A percentile compares a stretch with the other conserved stretches of the same genome.
phyloP scores from a whole-genome alignment of 192 early-diverging fungal genomes.

The Polychytrium aggregatum region DNA sequence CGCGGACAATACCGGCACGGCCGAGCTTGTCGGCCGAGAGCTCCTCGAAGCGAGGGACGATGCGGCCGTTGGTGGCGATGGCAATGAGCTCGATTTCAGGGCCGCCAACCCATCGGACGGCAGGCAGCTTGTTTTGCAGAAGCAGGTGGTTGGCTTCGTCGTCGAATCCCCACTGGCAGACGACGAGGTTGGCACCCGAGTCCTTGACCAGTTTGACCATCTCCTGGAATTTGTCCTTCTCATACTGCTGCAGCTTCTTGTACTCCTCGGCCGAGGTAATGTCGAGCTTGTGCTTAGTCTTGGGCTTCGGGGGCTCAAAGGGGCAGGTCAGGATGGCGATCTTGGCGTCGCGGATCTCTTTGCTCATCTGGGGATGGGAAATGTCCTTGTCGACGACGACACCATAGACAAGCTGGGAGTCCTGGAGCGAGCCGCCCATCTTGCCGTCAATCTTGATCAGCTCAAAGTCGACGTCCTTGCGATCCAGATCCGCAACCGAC shows the following conservation, averaged over 20 bases:
- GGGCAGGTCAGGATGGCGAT: conserved; percentile 98
- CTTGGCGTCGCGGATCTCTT: conserved; percentile 87
- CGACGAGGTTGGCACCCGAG: conserved; percentile 92
- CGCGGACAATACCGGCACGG: conserved; percentile 85
- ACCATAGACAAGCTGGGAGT: conserved; percentile 88
- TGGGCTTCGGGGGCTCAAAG: conserved; percentile 99
- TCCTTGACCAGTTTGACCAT: conserved; percentile 98
- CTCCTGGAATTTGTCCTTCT: conserved; percentile 88
- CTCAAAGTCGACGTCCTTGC: conserved; percentile 99
- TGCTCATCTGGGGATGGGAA: conserved; percentile 99
- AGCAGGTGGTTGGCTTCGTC: conserved; percentile 99
- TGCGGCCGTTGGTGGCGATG: conserved; percentile 98
- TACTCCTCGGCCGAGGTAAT: conserved; percentile 98
- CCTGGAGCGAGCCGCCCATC: conserved; percentile 89
- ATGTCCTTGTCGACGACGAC: conserved; percentile 99
- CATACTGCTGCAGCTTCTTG: conserved; percentile 91
- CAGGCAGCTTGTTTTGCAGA: conserved; percentile 93
- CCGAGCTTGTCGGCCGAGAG: conserved; percentile 81
- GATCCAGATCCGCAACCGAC: conserved; percentile 94
- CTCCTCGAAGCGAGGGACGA: conserved; percentile 99
- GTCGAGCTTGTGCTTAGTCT: conserved; percentile 99
- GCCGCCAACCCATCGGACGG: conserved; percentile 98
- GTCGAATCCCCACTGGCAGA: conserved; percentile 99
- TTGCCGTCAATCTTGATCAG: conserved; percentile 99
- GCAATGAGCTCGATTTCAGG: conserved; percentile 99